Conservation (phyloP, 2,329 filamentous ascomycete genomes). For the Coniochaeta sp. region DNA sequence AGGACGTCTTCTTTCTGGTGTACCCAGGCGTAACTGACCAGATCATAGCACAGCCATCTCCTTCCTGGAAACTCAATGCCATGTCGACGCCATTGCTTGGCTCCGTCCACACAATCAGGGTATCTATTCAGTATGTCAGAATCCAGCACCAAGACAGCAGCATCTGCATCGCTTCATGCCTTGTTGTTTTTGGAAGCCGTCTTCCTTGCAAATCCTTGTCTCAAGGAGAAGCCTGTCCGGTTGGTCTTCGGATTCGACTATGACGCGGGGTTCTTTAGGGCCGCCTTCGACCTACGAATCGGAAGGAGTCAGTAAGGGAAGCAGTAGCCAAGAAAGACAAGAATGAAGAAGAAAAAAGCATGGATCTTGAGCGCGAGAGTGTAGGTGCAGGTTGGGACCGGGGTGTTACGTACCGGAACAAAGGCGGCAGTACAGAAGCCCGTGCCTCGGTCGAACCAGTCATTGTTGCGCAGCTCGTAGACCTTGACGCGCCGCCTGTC, state of each 20-base stretch:
- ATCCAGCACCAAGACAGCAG: conserved; percentile 13
- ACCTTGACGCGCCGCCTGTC: conserved; percentile 86
- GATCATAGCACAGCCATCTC: conserved; percentile 85
- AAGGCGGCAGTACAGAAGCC: conserved; percentile 84
- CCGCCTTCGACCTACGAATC: conserved; percentile 42
- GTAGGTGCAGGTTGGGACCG: conserved; percentile 2
- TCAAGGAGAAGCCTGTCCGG: conserved; percentile 77
- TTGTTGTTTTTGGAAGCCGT: conserved; percentile 98
- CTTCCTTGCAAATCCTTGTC: conserved; percentile 84
- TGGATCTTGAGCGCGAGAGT: background rate
- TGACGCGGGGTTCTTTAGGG: conserved; percentile 74
- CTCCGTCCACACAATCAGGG: conserved; percentile 97
- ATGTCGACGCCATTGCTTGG: conserved; percentile 78
- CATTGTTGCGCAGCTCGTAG: conserved; percentile 96
- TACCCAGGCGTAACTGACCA: conserved; percentile 52
- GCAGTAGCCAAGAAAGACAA: conserved; percentile 4
- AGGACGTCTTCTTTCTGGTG: background rate
- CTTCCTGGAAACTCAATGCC: conserved; percentile 96
- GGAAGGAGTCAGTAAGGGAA: conserved; percentile 1
- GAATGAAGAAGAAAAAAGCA: background rate
- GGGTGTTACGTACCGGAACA: conserved; percentile 52
- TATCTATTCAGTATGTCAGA: conserved; percentile 52
- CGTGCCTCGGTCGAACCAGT: conserved; percentile 97
- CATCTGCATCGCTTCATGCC: conserved; percentile 42
- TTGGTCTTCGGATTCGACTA: conserved; percentile 90